These are phyloP conservation scores for Boletellus deceptivus DNA, from an alignment of 1,284 basidiomycete species.

Conservation along the genomic window DNA sequence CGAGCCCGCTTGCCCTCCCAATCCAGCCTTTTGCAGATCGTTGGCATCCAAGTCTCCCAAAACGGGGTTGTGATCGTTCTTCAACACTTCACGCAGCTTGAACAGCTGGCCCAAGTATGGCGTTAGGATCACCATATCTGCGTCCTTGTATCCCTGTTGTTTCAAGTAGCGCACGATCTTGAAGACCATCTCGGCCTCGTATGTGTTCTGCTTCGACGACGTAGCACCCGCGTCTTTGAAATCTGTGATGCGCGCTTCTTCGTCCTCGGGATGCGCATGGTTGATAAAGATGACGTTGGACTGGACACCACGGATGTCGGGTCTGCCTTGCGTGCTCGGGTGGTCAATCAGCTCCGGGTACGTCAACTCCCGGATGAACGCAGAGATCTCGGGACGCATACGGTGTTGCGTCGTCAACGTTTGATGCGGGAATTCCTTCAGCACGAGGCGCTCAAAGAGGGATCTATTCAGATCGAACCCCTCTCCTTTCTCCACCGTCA, in stretches of 20 bases:
- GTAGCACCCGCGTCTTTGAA: conserved; percentile 43
- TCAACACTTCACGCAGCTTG: conserved; percentile 44
- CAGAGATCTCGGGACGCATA: conserved; percentile 69
- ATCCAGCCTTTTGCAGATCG: conserved; percentile 55
- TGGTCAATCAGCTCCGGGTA: conserved; percentile 64
- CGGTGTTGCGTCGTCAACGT: conserved; percentile 60
- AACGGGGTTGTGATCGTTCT: conserved; percentile 52
- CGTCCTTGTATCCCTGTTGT: conserved; percentile 63
- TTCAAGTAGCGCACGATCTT: conserved; percentile 62
- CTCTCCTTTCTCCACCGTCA: conserved; percentile 64
- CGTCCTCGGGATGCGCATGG: conserved; percentile 57
- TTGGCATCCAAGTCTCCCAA: conserved; percentile 60
- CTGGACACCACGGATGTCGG: conserved; percentile 50
- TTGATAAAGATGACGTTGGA: conserved; percentile 61
- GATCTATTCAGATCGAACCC: conserved; percentile 63
- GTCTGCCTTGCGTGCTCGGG: conserved; percentile 44
- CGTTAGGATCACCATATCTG: conserved; percentile 59
- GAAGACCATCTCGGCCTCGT: conserved; percentile 59
- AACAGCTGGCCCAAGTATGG: conserved; percentile 67
- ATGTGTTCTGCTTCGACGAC: conserved; percentile 59
- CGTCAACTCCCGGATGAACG: conserved; percentile 54
- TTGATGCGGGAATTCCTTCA: conserved; percentile 57
- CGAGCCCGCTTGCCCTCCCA: conserved; percentile 35
- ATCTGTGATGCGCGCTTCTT: conserved; percentile 41
- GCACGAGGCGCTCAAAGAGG: conserved; percentile 65